These are phyloP conservation scores for Adansonia rubrostipa DNA, from an alignment of 441 rosid genomes.

Conservation along the genomic window DNA sequence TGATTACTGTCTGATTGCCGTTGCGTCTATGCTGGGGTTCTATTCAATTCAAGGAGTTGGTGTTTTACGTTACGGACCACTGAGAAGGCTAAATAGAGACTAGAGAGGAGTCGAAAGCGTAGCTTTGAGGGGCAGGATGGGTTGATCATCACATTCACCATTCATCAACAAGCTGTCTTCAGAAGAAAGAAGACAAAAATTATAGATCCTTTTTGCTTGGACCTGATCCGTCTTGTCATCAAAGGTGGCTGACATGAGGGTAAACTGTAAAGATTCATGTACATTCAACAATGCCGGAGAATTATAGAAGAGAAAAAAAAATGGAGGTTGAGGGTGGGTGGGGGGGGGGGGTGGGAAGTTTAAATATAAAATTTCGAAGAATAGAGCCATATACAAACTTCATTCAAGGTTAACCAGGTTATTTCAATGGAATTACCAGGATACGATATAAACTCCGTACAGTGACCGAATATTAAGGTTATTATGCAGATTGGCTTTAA, in stretches of 20 bases:
- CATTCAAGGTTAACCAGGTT: background rate
- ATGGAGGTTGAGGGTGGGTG: background rate
- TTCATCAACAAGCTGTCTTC: background rate
- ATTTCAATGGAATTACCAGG: background rate
- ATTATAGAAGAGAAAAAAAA: background rate
- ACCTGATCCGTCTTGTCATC: background rate
- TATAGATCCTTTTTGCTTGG: background rate
- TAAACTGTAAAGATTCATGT: background rate
- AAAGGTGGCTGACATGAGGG: background rate
- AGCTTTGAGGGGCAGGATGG: too few relatives aligned
- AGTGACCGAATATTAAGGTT: background rate
- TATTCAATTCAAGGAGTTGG: background rate
- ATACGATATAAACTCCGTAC: background rate
- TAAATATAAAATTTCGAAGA: background rate
- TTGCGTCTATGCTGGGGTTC: background rate
- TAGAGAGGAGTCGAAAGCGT: too few relatives aligned
- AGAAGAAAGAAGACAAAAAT: background rate
- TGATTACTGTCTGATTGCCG: background rate
- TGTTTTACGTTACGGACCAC: background rate
- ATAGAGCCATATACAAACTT: background rate
- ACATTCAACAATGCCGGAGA: background rate
- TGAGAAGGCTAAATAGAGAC: background rate
- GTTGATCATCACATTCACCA: background rate
- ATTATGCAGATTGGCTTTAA: background rate
- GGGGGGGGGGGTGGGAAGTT: background rate